These are phyloP conservation scores for Coemansia sp. DNA, from an alignment of 192 early-diverging fungal species.

Conservation along the genomic window DNA sequence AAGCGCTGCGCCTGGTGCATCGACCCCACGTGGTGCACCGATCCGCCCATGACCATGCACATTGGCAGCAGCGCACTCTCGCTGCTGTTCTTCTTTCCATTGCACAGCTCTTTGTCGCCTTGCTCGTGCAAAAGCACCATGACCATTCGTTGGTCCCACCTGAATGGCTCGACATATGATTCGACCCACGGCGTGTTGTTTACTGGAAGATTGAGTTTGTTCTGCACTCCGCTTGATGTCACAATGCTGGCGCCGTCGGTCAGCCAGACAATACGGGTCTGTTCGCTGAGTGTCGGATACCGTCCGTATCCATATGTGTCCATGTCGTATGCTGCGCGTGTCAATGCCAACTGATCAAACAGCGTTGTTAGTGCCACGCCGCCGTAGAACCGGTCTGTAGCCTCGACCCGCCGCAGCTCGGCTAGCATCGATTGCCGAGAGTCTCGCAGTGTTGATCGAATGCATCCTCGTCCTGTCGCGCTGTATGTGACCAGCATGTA, in stretches of 20 bases:
- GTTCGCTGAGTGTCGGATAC: slow-evolving; percentile 63
- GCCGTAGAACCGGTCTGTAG: slow-evolving; percentile 65
- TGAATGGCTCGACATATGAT: slow-evolving; percentile 71
- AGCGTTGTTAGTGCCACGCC: slow-evolving; percentile 62
- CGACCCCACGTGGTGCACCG: slow-evolving; percentile 51
- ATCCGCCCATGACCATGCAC: slow-evolving; percentile 70
- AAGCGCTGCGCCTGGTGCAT: slow-evolving; percentile 60
- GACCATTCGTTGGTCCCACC: slow-evolving; percentile 78
- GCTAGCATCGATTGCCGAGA: slow-evolving; percentile 55
- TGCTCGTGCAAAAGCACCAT: slow-evolving; percentile 62
- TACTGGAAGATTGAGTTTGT: slow-evolving; percentile 67
- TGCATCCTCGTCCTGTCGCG: slow-evolving; percentile 29
- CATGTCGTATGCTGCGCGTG: slow-evolving; percentile 59
- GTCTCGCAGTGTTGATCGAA: slow-evolving; percentile 53
- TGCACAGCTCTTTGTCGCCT: slow-evolving; percentile 25
- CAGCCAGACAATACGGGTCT: slow-evolving; percentile 73
- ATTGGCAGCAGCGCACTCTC: slow-evolving; percentile 61
- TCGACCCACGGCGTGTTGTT: slow-evolving; percentile 61
- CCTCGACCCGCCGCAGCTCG: slow-evolving; percentile 62
- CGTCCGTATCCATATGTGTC: slow-evolving; percentile 73
- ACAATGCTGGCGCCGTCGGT: slow-evolving; percentile 69
- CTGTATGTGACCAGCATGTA: slow-evolving; percentile 76
- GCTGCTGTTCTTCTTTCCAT: slow-evolving; percentile 40
- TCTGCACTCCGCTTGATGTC: slow-evolving; percentile 38
- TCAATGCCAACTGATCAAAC: slow-evolving; percentile 68